Evolutionary conservation across 345 rosid genomes (phyloP), one percentile per base, ranked within the genome.

Genomic region (Erodium maritimum): DNA sequence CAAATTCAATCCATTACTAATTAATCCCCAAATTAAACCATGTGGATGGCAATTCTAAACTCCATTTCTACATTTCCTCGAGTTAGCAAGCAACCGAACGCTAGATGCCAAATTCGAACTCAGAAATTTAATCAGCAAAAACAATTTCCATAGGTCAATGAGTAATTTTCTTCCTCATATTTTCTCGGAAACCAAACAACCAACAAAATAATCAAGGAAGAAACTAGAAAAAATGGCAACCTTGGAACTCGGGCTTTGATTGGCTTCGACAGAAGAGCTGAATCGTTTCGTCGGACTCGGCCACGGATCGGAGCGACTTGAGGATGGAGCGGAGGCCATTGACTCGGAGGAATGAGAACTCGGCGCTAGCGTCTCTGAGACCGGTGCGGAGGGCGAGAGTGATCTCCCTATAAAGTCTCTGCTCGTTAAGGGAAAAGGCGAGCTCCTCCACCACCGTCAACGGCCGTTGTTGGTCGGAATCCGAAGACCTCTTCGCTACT

Each of bases 311-410:
- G 63, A 93, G 94, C 68, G 86, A 81, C 71, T 85, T 84, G 67
- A 89, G 93, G 57, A 93, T 87, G 48, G 80, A 81, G 58, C 91
- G 85, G 67, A 89, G 97, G 67, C 91, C 95, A 3, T 87, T 90
- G 61, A 83, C 71, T 19, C 97, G 94, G 65, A 93, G 95, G 77
- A 89, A 93, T 8, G 97, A 89, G 80, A 87, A 93, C 65, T 87
- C 94, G 50, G 97, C 95, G 55, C 88, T 73, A 17, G 90, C 87
- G 46, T 93, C 99, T 10, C 84, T 76, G 69, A 93, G 87, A 23
- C 91, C 88, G 34, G 90, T 78, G 5, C 91, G 84, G 51, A 93
- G 95, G 22, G 96, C 88, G 64, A 93, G 88, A 52, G 96, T 89
- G 61, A 93, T 82, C 73, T 93, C 99, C 52, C 94, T 69, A 80